Percentiles rank a stretch among this genome's conserved stretches.
Evolutionary conservation across 2,329 filamentous ascomycete genomes (phyloP).

Genomic region (Phaeophleospora eucalypticola): DNA sequence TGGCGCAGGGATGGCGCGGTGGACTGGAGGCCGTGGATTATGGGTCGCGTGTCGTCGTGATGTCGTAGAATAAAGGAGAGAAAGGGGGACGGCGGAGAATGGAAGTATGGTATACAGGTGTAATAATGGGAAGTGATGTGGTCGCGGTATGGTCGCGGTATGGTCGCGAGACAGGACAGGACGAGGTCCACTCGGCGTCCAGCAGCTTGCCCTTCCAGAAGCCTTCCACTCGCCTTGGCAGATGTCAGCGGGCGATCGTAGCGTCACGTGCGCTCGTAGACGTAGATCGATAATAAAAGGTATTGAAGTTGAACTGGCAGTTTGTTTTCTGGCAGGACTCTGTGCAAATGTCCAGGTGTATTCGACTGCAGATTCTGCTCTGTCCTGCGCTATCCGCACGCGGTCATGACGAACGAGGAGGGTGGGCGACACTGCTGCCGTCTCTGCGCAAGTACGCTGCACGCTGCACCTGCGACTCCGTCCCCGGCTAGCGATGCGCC

Average conservation of each 20-base stretch:
- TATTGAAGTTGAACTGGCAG: not conserved
- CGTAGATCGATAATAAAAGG: not conserved
- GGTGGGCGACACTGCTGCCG: conserved; percentile 4
- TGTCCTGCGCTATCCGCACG: too few relatives aligned
- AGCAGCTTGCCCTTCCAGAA: conserved; percentile 4
- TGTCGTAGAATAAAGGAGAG: not conserved
- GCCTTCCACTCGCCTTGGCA: not conserved
- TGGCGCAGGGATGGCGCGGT: not conserved
- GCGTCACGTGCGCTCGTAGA: conserved; percentile 4
- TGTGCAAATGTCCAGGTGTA: too few relatives aligned
- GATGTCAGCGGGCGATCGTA: conserved; percentile 2
- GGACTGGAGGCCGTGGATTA: not conserved
- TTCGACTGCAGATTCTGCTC: not conserved
- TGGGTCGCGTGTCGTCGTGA: not conserved
- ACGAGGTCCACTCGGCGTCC: not conserved
- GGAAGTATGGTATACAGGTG: too few relatives aligned
- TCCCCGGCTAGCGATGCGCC: not conserved
- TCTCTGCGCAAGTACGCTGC: conserved; percentile 2
- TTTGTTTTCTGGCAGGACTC: too few relatives aligned
- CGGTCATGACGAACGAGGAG: too few relatives aligned
- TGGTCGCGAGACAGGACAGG: not conserved
- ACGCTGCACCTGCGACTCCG: conserved; percentile 1
- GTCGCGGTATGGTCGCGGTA: not conserved
- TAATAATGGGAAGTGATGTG: too few relatives aligned
- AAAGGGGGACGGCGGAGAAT: not conserved